Base-by-base conservation (phyloP, 2,329 filamentous ascomycete species). In the Grosmannia huntii region DNA sequence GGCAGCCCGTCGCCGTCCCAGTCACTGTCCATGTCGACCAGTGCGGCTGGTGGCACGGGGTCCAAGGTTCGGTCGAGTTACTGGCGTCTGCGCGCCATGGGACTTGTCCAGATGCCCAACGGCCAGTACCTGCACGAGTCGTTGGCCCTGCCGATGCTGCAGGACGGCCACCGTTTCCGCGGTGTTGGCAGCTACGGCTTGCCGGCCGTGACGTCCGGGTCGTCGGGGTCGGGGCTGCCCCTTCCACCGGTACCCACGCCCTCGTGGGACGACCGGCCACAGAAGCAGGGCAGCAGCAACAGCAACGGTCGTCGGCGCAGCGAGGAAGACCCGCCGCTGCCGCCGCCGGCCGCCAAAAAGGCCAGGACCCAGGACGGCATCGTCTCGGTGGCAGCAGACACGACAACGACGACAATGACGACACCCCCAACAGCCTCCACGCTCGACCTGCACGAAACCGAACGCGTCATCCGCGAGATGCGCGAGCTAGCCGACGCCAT, bases 61-160 rank as follows among this genome's bases (percentile, higher is more conserved):
- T 16, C 55, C 46, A 58, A 59, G 16, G 49, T 60, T 33, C 59
- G 59, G 52, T 65, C 63, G 16, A 61, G 56, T 58, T 61, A 66
- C 46, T 78, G 75, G 75, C 68, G 70, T 5, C 68, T 78, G 59
- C 77, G 76, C 56, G 74, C 75, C 49, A 76, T 77, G 74, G 75
- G 74, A 11, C 58, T 66, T 48, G 58, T 65, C 31, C 63, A 62
- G 56, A 66, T 65, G 64, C 64, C 64, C 23, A 63, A 66, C 59
- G 60, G 60, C 27, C 53, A 64, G 58, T 66, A 65, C 51, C 76
- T 60, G 64, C 79, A 78, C 6, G 78, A 82, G 61, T 71, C 72
- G 3, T 69, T 82, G 31, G 64, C 63, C 19, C 56, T 62, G 41
- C 73, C 78, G 28, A 73, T 77, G 63, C 65, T 73, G 48, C 57